These are phyloP conservation scores for Zea mays DNA, from an alignment of 176 grass and related monocot species.

Conservation along the genomic window DNA sequence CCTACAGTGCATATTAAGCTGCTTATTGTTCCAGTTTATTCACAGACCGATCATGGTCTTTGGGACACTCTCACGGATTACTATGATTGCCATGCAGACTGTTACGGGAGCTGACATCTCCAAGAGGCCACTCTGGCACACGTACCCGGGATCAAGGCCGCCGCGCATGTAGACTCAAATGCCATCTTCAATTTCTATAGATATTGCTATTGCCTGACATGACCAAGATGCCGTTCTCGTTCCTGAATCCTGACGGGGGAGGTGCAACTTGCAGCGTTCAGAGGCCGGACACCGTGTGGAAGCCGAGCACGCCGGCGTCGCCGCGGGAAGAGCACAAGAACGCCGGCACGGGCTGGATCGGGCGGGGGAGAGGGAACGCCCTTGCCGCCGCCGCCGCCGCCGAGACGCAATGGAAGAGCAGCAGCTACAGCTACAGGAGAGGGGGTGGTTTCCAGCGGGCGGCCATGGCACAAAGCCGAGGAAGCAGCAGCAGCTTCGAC, in stretches of 20 bases:
- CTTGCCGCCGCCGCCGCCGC: neutral
- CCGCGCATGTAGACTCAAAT: neutral
- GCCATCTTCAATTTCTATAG: no score
- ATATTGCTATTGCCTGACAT: no score
- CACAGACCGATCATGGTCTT: neutral
- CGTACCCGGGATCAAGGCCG: constrained; percentile 7
- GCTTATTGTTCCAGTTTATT: neutral
- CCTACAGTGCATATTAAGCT: neutral
- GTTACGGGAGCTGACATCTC: constrained; percentile 23
- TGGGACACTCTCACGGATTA: neutral
- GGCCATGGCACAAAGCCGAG: neutral
- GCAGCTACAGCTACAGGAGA: constrained; percentile 1
- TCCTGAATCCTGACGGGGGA: neutral
- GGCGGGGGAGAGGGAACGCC: constrained; percentile 22
- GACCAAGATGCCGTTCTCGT: neutral
- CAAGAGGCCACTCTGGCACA: constrained; percentile 33
- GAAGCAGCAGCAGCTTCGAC: neutral
- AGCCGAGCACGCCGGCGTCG: constrained; percentile 11
- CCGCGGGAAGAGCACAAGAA: constrained; percentile 23
- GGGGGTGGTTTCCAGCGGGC: neutral
- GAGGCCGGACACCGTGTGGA: constrained; percentile 27
- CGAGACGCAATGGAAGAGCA: neutral
- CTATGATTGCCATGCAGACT: constrained; percentile 6
- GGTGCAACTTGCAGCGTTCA: neutral
- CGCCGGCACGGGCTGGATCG: constrained; percentile 38